Percentiles rank a stretch among this genome's conserved stretches.
phyloP scores from a whole-genome alignment of 768 basidiomycete genomes.

The Psilocybe sp. region DNA sequence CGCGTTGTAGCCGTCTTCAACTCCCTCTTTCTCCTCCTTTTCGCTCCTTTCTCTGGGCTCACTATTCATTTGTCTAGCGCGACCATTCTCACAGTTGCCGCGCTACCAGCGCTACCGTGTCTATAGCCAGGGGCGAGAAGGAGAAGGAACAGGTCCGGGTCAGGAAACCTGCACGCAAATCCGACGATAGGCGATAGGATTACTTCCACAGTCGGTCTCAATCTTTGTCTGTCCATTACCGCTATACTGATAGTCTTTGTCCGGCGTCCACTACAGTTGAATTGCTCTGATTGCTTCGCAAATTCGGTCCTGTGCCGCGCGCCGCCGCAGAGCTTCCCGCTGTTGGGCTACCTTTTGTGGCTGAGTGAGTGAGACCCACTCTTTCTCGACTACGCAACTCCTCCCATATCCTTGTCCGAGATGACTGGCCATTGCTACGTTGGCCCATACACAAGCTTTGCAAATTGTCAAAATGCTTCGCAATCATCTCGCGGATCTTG shows the following conservation, averaged over 20 bases:
- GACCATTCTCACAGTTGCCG: background rate
- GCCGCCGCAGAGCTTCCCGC: too few species aligned
- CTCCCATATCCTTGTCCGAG: too few species aligned
- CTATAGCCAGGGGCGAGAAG: background rate
- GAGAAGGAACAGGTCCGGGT: background rate
- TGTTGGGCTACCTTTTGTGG: too few species aligned
- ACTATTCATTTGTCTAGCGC: background rate
- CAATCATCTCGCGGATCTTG: too few species aligned
- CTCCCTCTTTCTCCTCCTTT: conserved; percentile 1
- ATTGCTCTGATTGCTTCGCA: background rate
- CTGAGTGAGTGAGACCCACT: too few species aligned
- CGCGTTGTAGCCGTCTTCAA: background rate
- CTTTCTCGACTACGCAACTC: too few species aligned
- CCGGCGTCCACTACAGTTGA: background rate
- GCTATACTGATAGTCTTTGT: background rate
- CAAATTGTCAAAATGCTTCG: too few species aligned
- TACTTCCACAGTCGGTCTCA: background rate
- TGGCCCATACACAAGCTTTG: too few species aligned
- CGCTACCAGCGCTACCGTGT: background rate
- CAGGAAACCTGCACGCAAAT: background rate
- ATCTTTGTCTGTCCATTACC: background rate
- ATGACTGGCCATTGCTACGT: too few species aligned
- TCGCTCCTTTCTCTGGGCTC: background rate
- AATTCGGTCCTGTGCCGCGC: background rate
- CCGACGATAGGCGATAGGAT: too few species aligned